Percentiles rank a stretch among this genome's conserved stretches.
These are phyloP conservation scores for Cryptococcus sp. DNA, from an alignment of 1,284 basidiomycete species.

Conservation along the genomic window DNA sequence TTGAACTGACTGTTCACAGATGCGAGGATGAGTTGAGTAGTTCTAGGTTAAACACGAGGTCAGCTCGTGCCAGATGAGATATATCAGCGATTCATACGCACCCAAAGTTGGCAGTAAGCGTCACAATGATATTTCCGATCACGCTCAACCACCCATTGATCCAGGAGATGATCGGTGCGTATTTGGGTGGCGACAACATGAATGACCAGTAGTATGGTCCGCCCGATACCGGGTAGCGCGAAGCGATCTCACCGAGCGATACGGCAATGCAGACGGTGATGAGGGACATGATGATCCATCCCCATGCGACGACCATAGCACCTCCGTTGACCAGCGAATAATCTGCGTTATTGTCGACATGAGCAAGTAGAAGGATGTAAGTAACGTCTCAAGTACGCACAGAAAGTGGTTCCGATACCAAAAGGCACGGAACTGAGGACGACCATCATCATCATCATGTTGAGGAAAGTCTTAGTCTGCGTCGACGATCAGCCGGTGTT, in stretches of 20 bases:
- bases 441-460: conserved; percentile 38
- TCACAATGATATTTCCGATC: conserved; percentile 55
- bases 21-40: conserved; percentile 52
- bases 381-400: conserved; percentile 1
- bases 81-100: not conserved
- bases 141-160: conserved; percentile 55
- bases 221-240: conserved; percentile 52
- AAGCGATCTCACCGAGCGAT: conserved; percentile 55
- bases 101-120: conserved; percentile 54
- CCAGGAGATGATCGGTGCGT: conserved; percentile 50
- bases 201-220: conserved; percentile 56
- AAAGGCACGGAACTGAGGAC: conserved; percentile 42
- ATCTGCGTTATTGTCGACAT: conserved; percentile 6
- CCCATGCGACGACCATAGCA: conserved; percentile 41
- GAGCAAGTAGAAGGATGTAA: not conserved
- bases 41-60: conserved; percentile 23
- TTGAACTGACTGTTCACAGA: conserved; percentile 25
- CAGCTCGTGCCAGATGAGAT: no score
- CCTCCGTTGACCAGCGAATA: conserved; percentile 42
- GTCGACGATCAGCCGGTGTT: no score
- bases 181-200: conserved; percentile 47
- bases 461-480: conserved; percentile 30
- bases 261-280: conserved; percentile 55
- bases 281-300: conserved; percentile 54
- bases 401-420: conserved; percentile 41